Conservation (phyloP, 177 flowering plant genomes). For the Vitis hybrid region DNA sequence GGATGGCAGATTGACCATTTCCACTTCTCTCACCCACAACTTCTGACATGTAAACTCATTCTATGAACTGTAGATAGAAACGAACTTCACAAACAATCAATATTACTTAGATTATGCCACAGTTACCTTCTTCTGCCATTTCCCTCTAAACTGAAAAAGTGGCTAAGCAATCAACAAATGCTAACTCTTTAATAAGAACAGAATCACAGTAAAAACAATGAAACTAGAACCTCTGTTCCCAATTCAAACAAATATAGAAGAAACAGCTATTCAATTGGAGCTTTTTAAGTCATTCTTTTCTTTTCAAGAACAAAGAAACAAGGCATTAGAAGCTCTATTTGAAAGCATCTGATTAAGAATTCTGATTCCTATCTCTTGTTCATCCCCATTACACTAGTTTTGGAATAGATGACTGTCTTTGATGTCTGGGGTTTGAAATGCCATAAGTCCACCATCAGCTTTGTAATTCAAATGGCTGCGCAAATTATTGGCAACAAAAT, state of each 20-base stretch:
- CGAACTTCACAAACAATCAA: not conserved
- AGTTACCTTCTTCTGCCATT: not conserved
- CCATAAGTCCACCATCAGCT: conserved; percentile 15
- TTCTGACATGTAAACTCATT: not conserved
- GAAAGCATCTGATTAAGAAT: not conserved
- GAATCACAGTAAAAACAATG: not conserved
- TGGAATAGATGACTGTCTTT: conserved; percentile 14
- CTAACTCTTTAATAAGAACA: not conserved
- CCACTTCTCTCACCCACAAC: not conserved
- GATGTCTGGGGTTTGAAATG: conserved; percentile 10
- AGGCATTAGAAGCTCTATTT: not conserved
- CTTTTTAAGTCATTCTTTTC: not conserved
- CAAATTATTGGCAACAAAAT: conserved; percentile 14
- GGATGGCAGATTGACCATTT: not conserved
- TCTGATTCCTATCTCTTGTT: not conserved
- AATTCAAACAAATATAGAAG: not conserved
- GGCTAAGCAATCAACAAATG: not conserved
- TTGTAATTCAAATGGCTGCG: conserved; percentile 10
- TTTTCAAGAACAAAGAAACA: not conserved
- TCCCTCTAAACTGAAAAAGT: not conserved
- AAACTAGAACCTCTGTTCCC: not conserved
- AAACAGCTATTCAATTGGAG: not conserved
- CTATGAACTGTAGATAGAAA: not conserved
- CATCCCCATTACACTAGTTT: conserved; percentile 7
- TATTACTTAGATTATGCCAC: not conserved